Percentiles rank a stretch among this genome's conserved stretches.
Conservation (phyloP, 805 yeast species). For the Starmerella vaccinii region DNA sequence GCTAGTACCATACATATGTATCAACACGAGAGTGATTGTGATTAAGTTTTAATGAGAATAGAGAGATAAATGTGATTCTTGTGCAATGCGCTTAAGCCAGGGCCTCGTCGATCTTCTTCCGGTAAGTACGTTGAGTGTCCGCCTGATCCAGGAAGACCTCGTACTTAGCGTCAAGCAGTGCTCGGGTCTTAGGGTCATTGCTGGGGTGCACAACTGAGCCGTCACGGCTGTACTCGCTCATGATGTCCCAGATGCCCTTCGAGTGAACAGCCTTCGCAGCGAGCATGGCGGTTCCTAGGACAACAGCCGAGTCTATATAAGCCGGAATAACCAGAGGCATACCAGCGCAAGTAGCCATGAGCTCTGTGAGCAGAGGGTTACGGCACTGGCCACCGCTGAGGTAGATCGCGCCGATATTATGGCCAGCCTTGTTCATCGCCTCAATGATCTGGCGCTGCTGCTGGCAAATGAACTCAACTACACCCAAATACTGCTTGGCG, state of each 20-base stretch:
- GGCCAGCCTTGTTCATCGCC: constrained; percentile 72
- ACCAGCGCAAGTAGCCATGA: constrained; percentile 87
- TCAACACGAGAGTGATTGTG: background rate
- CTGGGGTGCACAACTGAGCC: constrained; percentile 76
- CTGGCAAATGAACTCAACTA: constrained; percentile 95
- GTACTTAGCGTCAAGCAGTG: constrained; percentile 66
- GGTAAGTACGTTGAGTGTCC: constrained; percentile 63
- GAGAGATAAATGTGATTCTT: background rate
- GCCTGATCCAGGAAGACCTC: constrained; percentile 82
- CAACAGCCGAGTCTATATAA: constrained; percentile 94
- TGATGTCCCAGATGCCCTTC: constrained; percentile 62
- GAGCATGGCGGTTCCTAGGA: constrained; percentile 85
- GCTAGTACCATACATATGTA: no score
- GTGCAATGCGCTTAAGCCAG: background rate
- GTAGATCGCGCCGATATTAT: constrained; percentile 60
- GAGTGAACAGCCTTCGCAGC: constrained; percentile 85
- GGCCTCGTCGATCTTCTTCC: constrained; percentile 44
- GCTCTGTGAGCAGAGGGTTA: constrained; percentile 76
- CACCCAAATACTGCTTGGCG: constrained; percentile 79
- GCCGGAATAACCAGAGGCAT: constrained; percentile 85
- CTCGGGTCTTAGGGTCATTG: constrained; percentile 40
- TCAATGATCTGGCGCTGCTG: constrained; percentile 94
- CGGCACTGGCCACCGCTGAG: constrained; percentile 97
- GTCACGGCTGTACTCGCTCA: constrained; percentile 73
- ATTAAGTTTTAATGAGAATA: no score